Conservation (phyloP, 495 filamentous ascomycete genomes). For the Aspergillus mulundensis region DNA sequence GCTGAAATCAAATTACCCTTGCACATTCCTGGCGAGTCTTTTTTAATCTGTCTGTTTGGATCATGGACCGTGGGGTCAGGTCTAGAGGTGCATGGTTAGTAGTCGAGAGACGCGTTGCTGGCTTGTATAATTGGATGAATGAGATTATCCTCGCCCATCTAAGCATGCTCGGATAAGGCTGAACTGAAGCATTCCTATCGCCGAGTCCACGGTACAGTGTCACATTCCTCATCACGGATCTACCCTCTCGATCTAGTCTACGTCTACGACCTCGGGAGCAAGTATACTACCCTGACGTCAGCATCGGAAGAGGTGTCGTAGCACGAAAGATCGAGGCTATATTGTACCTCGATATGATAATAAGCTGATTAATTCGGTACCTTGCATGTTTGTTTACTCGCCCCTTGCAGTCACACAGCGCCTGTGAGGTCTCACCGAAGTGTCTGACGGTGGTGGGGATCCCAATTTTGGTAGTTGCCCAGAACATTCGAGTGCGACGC, state of each 20-base stretch:
- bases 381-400: constrained; percentile 8
- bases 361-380: neutral
- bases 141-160: neutral
- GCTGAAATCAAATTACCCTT: constrained; percentile 13
- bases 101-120: neutral
- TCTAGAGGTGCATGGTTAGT: constrained; percentile 8
- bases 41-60: neutral
- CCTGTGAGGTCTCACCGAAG: neutral
- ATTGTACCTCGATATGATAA: neutral
- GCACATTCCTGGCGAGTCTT: constrained; percentile 3
- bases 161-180: neutral
- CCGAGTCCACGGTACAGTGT: too few species aligned
- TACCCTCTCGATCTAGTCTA: neutral
- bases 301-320: neutral
- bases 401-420: constrained; percentile 7
- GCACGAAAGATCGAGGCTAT: neutral
- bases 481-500: neutral
- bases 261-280: too few species aligned
- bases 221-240: neutral
- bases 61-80: constrained; percentile 2
- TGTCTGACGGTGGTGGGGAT: neutral
- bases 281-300: neutral
- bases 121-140: constrained; percentile 7
- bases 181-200: constrained; percentile 1
- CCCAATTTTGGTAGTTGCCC: neutral